These are phyloP conservation scores for Yarrowia osloensis DNA, from an alignment of 805 yeast genomes.

Conservation along the genomic window DNA sequence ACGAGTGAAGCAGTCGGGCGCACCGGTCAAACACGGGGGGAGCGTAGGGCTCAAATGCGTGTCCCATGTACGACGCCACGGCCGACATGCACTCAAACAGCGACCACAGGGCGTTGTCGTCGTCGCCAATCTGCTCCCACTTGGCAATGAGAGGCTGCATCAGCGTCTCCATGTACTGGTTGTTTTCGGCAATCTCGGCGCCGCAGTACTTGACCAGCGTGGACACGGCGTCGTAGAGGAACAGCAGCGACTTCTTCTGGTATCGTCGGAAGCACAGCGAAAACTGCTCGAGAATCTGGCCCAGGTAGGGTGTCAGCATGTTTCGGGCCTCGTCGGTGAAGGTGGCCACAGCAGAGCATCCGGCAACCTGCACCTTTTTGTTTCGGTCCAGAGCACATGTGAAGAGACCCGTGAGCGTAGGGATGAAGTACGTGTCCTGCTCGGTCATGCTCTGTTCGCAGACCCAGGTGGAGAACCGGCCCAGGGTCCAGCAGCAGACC, in stretches of 20 bases:
- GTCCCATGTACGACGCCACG: constrained; percentile 85
- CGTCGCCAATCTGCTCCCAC: constrained; percentile 76
- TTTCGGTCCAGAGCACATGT: constrained; percentile 75
- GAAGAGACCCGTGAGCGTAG: constrained; percentile 76
- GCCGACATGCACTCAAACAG: constrained; percentile 89
- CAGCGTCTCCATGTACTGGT: constrained; percentile 55
- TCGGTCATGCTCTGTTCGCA: constrained; percentile 45
- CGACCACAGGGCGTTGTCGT: constrained; percentile 87
- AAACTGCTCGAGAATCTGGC: constrained; percentile 68
- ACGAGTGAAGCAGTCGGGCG: constrained; percentile 62
- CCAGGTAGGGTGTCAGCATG: constrained; percentile 64
- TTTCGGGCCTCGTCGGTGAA: constrained; percentile 77
- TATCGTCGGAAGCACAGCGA: constrained; percentile 72
- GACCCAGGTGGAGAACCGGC: constrained; percentile 83
- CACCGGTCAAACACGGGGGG: constrained; percentile 82
- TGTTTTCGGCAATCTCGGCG: constrained; percentile 55
- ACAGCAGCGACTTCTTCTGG: constrained; percentile 77
- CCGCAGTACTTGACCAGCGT: constrained; percentile 81
- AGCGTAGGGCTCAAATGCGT: constrained; percentile 84
- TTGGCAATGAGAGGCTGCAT: constrained; percentile 80
- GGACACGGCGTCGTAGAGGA: constrained; percentile 87
- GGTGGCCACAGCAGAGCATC: constrained; percentile 81
- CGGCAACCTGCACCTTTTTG: constrained; percentile 94
- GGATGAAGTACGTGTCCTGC: constrained; percentile 57
- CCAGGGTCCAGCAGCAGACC: constrained; percentile 93